A percentile compares a stretch with the other conserved stretches of the same genome.
Conservation (phyloP, 805 yeast species). For the Metschnikowia gelsemii region DNA sequence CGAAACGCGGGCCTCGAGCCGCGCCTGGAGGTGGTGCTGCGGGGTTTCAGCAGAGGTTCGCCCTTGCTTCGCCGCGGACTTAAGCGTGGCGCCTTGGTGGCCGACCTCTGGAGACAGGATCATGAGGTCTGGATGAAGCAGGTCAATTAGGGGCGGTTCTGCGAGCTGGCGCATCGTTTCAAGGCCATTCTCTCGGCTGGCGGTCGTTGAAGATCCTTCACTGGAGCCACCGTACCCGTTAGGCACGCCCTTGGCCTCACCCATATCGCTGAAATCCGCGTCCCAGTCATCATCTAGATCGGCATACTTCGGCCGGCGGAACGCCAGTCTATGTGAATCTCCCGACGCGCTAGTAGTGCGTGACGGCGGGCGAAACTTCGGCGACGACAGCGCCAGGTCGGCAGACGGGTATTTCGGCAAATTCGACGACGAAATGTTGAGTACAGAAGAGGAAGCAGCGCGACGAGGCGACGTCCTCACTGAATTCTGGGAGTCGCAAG, state of each 20-base stretch:
- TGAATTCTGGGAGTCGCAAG: not conserved
- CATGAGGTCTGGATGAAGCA: slow-evolving; percentile 39
- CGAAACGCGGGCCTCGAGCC: slow-evolving; percentile 58
- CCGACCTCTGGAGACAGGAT: slow-evolving; percentile 21
- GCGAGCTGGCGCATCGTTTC: not conserved
- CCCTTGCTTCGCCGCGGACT: no score
- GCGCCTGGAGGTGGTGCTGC: no score
- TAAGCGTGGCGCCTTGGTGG: not conserved
- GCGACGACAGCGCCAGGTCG: slow-evolving; percentile 2
- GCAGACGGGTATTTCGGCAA: not conserved
- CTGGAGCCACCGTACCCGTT: slow-evolving; percentile 16
- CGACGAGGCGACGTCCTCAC: slow-evolving; percentile 2
- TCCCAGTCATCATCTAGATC: slow-evolving; percentile 95
- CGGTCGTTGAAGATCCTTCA: not conserved
- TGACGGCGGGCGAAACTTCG: slow-evolving; percentile 1
- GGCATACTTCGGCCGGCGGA: slow-evolving; percentile 40
- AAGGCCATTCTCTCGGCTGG: not conserved
- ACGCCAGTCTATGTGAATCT: slow-evolving; percentile 7
- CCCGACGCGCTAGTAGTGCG: slow-evolving; percentile 11
- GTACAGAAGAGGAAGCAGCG: slow-evolving; percentile 3
- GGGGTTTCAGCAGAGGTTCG: no score
- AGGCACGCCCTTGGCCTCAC: slow-evolving; percentile 19
- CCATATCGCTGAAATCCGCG: slow-evolving; percentile 54
- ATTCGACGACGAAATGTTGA: not conserved
- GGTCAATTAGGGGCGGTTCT: slow-evolving; percentile 30